A percentile compares a stretch with the other conserved stretches of the same genome.
Evolutionary conservation across 225 moss, liverwort and hornwort species (phyloP).

Genomic region (Straminergon stramineum): DNA sequence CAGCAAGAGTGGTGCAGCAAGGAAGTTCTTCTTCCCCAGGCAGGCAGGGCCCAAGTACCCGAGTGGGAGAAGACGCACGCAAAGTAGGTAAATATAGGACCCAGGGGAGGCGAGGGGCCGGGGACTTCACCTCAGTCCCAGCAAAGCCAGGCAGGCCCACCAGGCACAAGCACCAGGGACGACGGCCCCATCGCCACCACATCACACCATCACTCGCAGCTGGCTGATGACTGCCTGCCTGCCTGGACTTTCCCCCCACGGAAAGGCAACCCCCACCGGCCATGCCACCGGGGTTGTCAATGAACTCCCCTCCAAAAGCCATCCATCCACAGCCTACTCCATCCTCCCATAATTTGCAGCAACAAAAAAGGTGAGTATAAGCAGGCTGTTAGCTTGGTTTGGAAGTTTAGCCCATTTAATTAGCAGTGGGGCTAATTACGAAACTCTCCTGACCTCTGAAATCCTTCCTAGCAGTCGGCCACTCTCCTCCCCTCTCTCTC

Average conservation of each 20-base stretch:
- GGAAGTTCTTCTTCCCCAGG: neutral
- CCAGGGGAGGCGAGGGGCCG: neutral
- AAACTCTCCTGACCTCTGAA: no score
- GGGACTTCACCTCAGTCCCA: neutral
- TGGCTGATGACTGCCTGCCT: neutral
- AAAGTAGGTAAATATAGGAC: constrained; percentile 28
- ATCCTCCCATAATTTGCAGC: neutral
- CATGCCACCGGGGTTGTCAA: neutral
- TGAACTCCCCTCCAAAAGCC: neutral
- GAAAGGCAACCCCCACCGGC: neutral
- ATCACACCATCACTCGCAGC: neutral
- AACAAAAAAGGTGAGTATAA: neutral
- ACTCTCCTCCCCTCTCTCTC: neutral
- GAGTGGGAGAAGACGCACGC: neutral
- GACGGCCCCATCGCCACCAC: neutral
- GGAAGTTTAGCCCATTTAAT: neutral
- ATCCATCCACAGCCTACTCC: neutral
- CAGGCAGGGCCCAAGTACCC: neutral
- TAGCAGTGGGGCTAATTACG: neutral
- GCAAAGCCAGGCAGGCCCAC: neutral
- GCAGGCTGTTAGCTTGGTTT: neutral
- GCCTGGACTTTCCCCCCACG: neutral
- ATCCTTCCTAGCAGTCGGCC: neutral
- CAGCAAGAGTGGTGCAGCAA: neutral
- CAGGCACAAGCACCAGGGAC: neutral